phyloP scores from a whole-genome alignment of 352 stramenopile species.

The Phytophthora foliorum region DNA sequence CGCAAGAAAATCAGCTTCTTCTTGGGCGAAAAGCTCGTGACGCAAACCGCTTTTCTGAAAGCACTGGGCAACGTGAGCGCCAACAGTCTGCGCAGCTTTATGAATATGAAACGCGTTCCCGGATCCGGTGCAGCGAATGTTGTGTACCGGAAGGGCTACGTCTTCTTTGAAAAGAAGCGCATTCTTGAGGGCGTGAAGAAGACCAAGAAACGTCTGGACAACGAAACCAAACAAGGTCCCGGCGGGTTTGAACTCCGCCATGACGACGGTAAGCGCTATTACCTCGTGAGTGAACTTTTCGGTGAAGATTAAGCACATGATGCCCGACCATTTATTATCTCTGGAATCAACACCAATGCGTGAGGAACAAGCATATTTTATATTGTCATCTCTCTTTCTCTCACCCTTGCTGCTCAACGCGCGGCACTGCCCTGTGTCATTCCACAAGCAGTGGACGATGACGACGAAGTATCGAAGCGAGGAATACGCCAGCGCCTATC shows the following conservation, averaged over 20 bases:
- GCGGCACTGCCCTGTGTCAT: slow-evolving; percentile 17
- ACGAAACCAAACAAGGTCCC: slow-evolving; percentile 22
- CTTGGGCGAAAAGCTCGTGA: slow-evolving; percentile 42
- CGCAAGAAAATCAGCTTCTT: slow-evolving; percentile 56
- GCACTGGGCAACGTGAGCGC: slow-evolving; percentile 46
- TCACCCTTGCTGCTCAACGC: neutral
- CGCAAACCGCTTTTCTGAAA: slow-evolving; percentile 41
- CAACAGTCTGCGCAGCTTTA: slow-evolving; percentile 56
- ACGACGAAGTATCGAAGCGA: slow-evolving; percentile 8
- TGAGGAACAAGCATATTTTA: slow-evolving; percentile 40
- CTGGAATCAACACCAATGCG: neutral
- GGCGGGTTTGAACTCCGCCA: slow-evolving; percentile 13
- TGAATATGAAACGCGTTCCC: slow-evolving; percentile 41
- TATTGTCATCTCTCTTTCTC: slow-evolving; percentile 27
- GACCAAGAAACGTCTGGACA: slow-evolving; percentile 49
- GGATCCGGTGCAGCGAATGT: slow-evolving; percentile 38
- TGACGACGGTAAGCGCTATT: slow-evolving; percentile 6
- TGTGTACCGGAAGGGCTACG: slow-evolving; percentile 56
- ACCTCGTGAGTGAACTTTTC: slow-evolving; percentile 3
- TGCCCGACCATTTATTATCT: no score
- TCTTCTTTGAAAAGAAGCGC: slow-evolving; percentile 64
- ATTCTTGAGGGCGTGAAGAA: slow-evolving; percentile 49
- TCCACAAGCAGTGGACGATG: slow-evolving; percentile 9
- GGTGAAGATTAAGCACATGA: neutral
- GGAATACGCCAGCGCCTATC: slow-evolving; percentile 13